A percentile compares a stretch with the other conserved stretches of the same genome.
Conservation (phyloP, 257 asterid species). For the Solanum dulcamara region DNA sequence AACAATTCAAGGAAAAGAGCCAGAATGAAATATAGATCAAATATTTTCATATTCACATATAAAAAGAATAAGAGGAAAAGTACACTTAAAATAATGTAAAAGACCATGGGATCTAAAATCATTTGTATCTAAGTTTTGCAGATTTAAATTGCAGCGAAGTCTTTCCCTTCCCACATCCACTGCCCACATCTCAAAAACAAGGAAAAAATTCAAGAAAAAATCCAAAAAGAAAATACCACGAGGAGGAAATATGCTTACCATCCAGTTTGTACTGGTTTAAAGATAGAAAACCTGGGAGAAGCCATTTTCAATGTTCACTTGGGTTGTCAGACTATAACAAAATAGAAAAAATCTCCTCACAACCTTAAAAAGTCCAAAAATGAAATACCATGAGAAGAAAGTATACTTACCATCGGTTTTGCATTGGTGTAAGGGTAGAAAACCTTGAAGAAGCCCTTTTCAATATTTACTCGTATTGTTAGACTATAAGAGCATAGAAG, state of each 20-base stretch:
- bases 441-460: too few species aligned
- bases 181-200: neutral
- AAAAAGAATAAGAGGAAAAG: neutral
- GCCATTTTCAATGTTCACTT: too few species aligned
- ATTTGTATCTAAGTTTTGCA: neutral
- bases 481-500: neutral
- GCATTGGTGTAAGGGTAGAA: neutral
- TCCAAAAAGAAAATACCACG: neutral
- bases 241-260: neutral
- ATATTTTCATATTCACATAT: neutral
- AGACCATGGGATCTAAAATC: neutral
- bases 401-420: neutral
- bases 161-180: too few species aligned
- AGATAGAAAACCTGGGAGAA: neutral
- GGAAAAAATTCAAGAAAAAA: neutral
- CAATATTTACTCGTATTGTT: too few species aligned
- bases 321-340: too few species aligned
- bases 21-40: neutral
- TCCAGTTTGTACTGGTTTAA: neutral
- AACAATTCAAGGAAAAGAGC: neutral
- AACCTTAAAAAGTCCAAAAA: neutral
- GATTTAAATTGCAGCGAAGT: neutral
- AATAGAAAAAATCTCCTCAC: neutral
- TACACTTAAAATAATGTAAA: too few species aligned
- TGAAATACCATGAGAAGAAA: neutral